Conservation (phyloP, 2,329 filamentous ascomycete genomes). For the Fusarium phyllophilum region DNA sequence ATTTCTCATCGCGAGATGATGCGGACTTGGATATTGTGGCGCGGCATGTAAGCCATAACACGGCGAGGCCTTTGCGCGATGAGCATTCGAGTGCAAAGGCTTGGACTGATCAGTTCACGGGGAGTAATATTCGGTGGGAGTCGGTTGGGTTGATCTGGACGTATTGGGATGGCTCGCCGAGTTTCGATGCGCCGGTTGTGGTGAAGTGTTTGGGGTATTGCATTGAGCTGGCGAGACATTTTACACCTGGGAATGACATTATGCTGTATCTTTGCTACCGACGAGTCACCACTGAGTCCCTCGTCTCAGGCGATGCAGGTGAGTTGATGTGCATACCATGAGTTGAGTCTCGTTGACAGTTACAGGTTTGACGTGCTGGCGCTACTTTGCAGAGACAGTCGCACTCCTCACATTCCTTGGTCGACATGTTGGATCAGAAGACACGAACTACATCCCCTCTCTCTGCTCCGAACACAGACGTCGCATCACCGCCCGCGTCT, state of each 20-base stretch:
- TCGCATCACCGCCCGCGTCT: conserved; percentile 50
- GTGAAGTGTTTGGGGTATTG: conserved; percentile 43
- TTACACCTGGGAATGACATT: conserved; percentile 49
- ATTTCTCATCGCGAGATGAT: conserved; percentile 41
- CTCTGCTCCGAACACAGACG: conserved; percentile 49
- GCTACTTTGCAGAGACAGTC: conserved; percentile 50
- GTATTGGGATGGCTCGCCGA: conserved; percentile 22
- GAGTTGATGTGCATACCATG: conserved; percentile 15
- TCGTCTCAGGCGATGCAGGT: conserved; percentile 55
- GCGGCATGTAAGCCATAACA: conserved; percentile 51
- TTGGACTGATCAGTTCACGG: conserved; percentile 55
- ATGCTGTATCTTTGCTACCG: conserved; percentile 52
- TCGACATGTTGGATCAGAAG: conserved; percentile 44
- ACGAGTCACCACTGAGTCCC: conserved; percentile 50
- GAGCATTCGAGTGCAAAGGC: conserved; percentile 46
- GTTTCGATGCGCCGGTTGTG: not conserved
- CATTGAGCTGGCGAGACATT: conserved; percentile 46
- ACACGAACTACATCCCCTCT: conserved; percentile 45
- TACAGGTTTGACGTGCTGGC: conserved; percentile 52
- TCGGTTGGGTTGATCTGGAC: conserved; percentile 53
- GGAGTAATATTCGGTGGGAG: conserved; percentile 55
- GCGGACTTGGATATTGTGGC: conserved; percentile 51
- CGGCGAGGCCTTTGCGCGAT: conserved; percentile 49
- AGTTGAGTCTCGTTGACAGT: not conserved
- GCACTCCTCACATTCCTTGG: conserved; percentile 52